Percentiles rank a stretch among this genome's conserved stretches.
Evolutionary conservation across 139 green algal genomes (phyloP).

Genomic region (Micractinium sp.): DNA sequence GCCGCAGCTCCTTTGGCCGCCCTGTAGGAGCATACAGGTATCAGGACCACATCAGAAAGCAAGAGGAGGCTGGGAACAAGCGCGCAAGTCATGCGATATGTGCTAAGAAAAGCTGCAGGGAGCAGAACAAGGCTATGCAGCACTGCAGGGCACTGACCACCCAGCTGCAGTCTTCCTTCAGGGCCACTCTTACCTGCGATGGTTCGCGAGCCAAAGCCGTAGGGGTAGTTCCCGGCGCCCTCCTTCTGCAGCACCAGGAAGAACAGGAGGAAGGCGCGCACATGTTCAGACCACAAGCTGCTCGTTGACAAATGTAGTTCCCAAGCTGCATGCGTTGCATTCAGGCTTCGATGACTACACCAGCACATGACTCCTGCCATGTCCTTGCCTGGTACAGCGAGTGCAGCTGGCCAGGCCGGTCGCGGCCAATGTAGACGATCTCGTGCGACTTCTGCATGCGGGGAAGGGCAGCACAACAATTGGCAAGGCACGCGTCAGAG

Average conservation of each 20-base stretch:
- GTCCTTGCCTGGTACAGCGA: slow-evolving; percentile 42
- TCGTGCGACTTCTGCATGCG: slow-evolving; percentile 39
- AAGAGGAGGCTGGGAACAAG: no score
- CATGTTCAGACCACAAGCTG: background rate
- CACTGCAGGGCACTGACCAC: no score
- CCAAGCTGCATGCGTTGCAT: background rate
- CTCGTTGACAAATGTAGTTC: background rate
- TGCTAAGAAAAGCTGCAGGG: no score
- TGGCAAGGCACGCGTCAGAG: no score
- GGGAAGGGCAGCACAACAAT: no score
- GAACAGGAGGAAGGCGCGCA: background rate
- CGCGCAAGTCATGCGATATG: no score
- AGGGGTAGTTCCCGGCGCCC: slow-evolving; percentile 30
- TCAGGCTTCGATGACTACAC: no score
- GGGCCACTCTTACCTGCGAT: slow-evolving; percentile 28
- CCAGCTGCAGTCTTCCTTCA: no score
- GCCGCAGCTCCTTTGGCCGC: slow-evolving; percentile 18
- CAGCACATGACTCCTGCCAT: no score
- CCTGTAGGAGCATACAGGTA: slow-evolving; percentile 6
- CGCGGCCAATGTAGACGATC: slow-evolving; percentile 42
- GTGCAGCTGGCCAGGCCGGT: slow-evolving; percentile 39
- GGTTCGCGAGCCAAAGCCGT: slow-evolving; percentile 41
- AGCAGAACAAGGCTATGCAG: no score
- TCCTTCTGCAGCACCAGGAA: slow-evolving; percentile 23
- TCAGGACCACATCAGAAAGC: no score